Percentiles rank a stretch among this genome's conserved stretches.
These are phyloP conservation scores for Zalaria sp. DNA, from an alignment of 2,329 filamentous ascomycete species.

Conservation along the genomic window DNA sequence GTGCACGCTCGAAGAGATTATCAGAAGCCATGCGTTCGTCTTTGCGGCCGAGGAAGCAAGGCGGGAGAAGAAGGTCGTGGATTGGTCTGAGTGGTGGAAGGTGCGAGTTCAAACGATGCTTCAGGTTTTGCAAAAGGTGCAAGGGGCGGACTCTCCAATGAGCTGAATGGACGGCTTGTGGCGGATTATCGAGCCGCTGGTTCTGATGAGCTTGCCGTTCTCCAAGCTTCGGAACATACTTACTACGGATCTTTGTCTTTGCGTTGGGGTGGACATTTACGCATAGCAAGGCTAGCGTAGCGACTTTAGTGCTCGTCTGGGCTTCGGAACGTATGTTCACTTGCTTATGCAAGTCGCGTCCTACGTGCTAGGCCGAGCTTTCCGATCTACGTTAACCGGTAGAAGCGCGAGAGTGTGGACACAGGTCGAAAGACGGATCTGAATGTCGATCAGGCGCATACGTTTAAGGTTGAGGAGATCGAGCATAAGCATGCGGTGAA, in stretches of 20 bases:
- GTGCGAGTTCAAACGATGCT: constrained; percentile 29
- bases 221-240: not conserved
- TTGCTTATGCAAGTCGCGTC: too few species aligned
- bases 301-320: too few species aligned
- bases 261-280: too few species aligned
- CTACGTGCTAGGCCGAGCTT: too few species aligned
- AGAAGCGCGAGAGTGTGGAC: too few species aligned
- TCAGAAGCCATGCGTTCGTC: constrained; percentile 83
- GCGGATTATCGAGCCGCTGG: not conserved
- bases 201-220: not conserved
- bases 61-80: constrained; percentile 51
- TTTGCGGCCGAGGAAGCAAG: constrained; percentile 90
- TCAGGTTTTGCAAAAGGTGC: not conserved
- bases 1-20: constrained; percentile 70
- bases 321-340: too few species aligned
- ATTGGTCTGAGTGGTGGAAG: constrained; percentile 67
- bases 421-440: too few species aligned
- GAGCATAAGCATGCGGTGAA: too few species aligned
- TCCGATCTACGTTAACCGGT: too few species aligned
- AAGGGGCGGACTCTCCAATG: not conserved
- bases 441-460: too few species aligned
- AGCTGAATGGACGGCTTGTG: not conserved
- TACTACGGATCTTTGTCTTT: not conserved
- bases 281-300: too few species aligned
- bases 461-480: too few species aligned